Evolutionary conservation across 352 stramenopile species (phyloP).

Genomic region (Phytophthora idaei): DNA sequence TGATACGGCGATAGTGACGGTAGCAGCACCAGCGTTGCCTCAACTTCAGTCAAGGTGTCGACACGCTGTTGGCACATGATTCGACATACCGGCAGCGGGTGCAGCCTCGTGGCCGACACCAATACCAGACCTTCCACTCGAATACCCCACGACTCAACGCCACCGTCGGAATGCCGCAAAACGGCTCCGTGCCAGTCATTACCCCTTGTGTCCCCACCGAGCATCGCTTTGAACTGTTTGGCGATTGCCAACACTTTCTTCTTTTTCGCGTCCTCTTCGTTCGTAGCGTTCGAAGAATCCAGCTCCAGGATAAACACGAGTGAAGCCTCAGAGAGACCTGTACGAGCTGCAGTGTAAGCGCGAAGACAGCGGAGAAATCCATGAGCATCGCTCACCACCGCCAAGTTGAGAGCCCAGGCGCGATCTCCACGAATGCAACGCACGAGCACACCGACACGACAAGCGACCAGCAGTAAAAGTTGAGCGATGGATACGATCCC

Average conservation of each 20-base stretch:
- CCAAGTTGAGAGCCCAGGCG: conserved; percentile 32
- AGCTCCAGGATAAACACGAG: conserved; percentile 24
- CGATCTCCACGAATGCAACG: conserved; percentile 30
- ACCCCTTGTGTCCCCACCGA: not conserved
- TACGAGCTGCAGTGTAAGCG: conserved; percentile 1
- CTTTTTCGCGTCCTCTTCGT: conserved; percentile 12
- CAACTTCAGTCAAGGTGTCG: not conserved
- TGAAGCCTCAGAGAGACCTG: conserved; percentile 3
- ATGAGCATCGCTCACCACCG: conserved; percentile 23
- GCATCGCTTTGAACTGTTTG: conserved; percentile 10
- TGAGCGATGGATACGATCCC: conserved; percentile 22
- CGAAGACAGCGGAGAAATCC: conserved; percentile 21
- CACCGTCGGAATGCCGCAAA: conserved; percentile 17
- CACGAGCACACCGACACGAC: conserved; percentile 28
- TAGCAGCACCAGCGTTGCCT: conserved; percentile 28
- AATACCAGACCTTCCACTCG: conserved; percentile 47
- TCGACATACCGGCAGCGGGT: conserved; percentile 41
- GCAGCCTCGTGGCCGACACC: conserved; percentile 25
- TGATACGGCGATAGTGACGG: conserved; percentile 33
- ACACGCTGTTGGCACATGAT: conserved; percentile 32
- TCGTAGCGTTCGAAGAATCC: conserved; percentile 14
- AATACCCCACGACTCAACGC: conserved; percentile 30
- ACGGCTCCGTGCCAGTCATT: conserved; percentile 27
- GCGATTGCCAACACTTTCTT: conserved; percentile 5
- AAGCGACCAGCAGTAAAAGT: conserved; percentile 30